Conservation (phyloP, 805 yeast genomes). For the Debaryomyces maramus region DNA sequence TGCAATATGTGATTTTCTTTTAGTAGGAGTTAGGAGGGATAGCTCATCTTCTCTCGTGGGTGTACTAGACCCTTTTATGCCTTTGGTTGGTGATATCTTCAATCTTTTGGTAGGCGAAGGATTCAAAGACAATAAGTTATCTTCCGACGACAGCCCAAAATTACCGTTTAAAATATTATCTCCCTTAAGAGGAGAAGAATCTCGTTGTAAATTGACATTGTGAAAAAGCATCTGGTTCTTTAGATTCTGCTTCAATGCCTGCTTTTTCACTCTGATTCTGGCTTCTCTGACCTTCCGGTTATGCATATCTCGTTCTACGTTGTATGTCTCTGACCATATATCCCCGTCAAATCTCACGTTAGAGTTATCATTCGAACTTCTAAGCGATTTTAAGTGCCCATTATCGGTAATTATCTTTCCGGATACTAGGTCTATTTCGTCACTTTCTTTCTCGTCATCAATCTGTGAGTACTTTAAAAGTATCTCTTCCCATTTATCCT, state of each 20-base stretch:
- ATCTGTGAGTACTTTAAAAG: slow-evolving; percentile 51
- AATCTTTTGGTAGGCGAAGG: slow-evolving; percentile 32
- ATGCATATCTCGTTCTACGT: slow-evolving; percentile 22
- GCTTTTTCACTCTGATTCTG: slow-evolving; percentile 10
- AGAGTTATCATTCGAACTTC: slow-evolving; percentile 6
- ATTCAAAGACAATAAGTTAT: slow-evolving; percentile 25
- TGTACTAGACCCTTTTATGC: neutral
- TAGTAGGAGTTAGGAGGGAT: neutral
- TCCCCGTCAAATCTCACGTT: slow-evolving; percentile 18
- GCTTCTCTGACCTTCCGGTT: slow-evolving; percentile 10
- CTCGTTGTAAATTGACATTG: slow-evolving; percentile 8
- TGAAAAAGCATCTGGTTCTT: slow-evolving; percentile 17
- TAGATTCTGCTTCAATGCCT: slow-evolving; percentile 16
- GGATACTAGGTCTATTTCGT: slow-evolving; percentile 61
- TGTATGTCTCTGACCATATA: slow-evolving; percentile 42
- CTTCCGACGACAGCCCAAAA: slow-evolving; percentile 10
- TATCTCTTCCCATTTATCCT: slow-evolving; percentile 49
- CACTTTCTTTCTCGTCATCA: slow-evolving; percentile 55
- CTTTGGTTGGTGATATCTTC: slow-evolving; percentile 6
- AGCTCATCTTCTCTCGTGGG: slow-evolving; percentile 2
- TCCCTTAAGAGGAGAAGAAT: slow-evolving; percentile 3
- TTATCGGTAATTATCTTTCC: slow-evolving; percentile 64
- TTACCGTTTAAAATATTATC: neutral
- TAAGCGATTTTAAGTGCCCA: slow-evolving; percentile 63
- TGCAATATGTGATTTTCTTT: neutral